These are phyloP conservation scores for Colletotrichum plurivorum DNA, from an alignment of 2,329 filamentous ascomycete species.

Conservation along the genomic window DNA sequence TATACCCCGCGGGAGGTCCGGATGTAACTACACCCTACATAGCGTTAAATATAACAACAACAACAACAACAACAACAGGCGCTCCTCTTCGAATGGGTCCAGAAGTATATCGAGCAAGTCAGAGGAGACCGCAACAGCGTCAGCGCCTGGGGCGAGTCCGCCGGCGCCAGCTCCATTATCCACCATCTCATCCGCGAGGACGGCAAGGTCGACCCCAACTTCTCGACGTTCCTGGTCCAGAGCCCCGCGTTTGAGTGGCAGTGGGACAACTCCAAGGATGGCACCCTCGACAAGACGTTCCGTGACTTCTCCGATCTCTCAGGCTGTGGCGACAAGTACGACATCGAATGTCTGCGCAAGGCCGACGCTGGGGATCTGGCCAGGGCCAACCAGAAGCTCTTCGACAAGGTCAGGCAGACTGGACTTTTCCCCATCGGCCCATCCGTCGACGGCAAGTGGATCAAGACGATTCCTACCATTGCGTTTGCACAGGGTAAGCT, in stretches of 20 bases:
- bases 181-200: constrained; percentile 63
- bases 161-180: constrained; percentile 64
- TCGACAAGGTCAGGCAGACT: constrained; percentile 42
- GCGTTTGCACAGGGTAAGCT: constrained; percentile 46
- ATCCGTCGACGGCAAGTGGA: constrained; percentile 48
- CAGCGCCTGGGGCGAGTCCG: constrained; percentile 65
- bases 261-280: constrained; percentile 48
- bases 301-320: constrained; percentile 50
- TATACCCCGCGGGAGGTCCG: too few relatives aligned
- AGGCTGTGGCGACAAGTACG: constrained; percentile 46
- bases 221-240: constrained; percentile 51
- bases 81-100: constrained; percentile 63
- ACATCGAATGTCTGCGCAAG: constrained; percentile 47
- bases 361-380: constrained; percentile 43
- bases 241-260: constrained; percentile 53
- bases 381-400: constrained; percentile 47
- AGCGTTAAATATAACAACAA: too few relatives aligned
- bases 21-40: too few relatives aligned
- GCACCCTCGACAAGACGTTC: constrained; percentile 48
- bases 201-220: constrained; percentile 59
- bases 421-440: constrained; percentile 51
- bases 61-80: too few relatives aligned
- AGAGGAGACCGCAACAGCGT: constrained; percentile 62
- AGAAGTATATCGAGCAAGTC: constrained; percentile 59
- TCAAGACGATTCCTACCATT: constrained; percentile 49